phyloP scores from a whole-genome alignment of 345 rosid genomes.

The rapeseed (Brassica napus) region DNA sequence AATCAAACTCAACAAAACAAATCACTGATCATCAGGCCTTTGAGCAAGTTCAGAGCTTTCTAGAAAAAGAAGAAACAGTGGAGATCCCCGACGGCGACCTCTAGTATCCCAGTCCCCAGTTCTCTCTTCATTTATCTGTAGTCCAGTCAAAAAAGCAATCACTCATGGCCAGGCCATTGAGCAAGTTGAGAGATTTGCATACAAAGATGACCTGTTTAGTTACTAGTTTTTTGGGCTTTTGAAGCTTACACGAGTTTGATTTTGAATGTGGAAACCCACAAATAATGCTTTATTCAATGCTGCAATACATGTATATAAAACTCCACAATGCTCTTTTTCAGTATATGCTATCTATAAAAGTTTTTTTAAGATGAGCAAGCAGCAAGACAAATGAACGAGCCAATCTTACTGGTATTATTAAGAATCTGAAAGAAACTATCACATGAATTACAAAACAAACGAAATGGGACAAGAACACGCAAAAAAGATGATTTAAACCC shows the following conservation, averaged over 20 bases:
- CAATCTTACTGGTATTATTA: slow-evolving; percentile 1
- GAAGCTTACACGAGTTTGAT: not conserved
- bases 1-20: slow-evolving; percentile 16
- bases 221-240: no score
- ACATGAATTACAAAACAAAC: slow-evolving; percentile 12
- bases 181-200: slow-evolving; percentile 39
- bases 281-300: slow-evolving; percentile 4
- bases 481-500: not conserved
- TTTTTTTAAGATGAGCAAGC: not conserved
- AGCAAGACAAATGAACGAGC: not conserved
- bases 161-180: slow-evolving; percentile 50
- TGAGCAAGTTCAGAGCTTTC: slow-evolving; percentile 39
- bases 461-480: not conserved
- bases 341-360: not conserved
- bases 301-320: slow-evolving; percentile 16
- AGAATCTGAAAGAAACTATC: slow-evolving; percentile 8
- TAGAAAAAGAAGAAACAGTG: slow-evolving; percentile 45
- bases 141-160: not conserved
- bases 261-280: slow-evolving; percentile 10
- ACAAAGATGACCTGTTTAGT: no score
- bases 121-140: slow-evolving; percentile 1
- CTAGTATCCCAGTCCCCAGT: not conserved
- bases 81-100: slow-evolving; percentile 32
- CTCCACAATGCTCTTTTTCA: not conserved
- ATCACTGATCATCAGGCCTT: slow-evolving; percentile 21